Evolutionary conservation across 495 filamentous ascomycete species (phyloP).

Genomic region (Podospora comata): DNA sequence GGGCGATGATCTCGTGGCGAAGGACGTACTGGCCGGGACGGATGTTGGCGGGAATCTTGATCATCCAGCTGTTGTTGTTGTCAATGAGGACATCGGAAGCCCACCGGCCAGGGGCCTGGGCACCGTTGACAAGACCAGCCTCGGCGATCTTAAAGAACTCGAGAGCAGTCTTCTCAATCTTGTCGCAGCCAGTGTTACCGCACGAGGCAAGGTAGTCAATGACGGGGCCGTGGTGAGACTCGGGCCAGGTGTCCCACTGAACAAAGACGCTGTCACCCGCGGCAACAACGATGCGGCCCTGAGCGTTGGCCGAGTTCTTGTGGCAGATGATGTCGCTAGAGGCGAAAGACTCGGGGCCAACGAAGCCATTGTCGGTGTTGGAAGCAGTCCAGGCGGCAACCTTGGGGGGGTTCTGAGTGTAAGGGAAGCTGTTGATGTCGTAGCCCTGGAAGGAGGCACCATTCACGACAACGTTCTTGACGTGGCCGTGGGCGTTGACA

Average conservation of each 20-base stretch:
- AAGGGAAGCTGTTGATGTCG: conserved; percentile 40
- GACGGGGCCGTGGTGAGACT: conserved; percentile 57
- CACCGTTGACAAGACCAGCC: conserved; percentile 55
- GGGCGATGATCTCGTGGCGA: conserved; percentile 76
- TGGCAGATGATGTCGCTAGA: conserved; percentile 54
- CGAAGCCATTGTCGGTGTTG: conserved; percentile 59
- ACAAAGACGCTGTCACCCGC: conserved; percentile 44
- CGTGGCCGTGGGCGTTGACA: conserved; percentile 61
- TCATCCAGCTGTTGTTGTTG: conserved; percentile 66
- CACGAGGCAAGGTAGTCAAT: conserved; percentile 73
- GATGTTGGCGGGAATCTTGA: conserved; percentile 63
- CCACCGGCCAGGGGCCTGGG: conserved; percentile 49
- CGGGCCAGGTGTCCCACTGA: conserved; percentile 52
- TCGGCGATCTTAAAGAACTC: conserved; percentile 77
- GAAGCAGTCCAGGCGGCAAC: conserved; percentile 54
- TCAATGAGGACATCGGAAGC: conserved; percentile 51
- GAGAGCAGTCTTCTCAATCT: conserved; percentile 61
- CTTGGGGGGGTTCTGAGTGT: conserved; percentile 44
- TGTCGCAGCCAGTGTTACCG: conserved; percentile 59
- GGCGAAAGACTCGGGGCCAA: conserved; percentile 45
- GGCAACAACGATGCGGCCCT: conserved; percentile 39
- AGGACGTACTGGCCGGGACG: conserved; percentile 71
- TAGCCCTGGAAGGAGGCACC: conserved; percentile 47
- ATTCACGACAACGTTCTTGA: conserved; percentile 57
- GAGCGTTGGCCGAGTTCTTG: conserved; percentile 38